Percentiles rank a stretch among this genome's conserved stretches.
These are phyloP conservation scores for Annulohypoxylon maeteangense DNA, from an alignment of 495 filamentous ascomycete genomes.

Conservation along the genomic window DNA sequence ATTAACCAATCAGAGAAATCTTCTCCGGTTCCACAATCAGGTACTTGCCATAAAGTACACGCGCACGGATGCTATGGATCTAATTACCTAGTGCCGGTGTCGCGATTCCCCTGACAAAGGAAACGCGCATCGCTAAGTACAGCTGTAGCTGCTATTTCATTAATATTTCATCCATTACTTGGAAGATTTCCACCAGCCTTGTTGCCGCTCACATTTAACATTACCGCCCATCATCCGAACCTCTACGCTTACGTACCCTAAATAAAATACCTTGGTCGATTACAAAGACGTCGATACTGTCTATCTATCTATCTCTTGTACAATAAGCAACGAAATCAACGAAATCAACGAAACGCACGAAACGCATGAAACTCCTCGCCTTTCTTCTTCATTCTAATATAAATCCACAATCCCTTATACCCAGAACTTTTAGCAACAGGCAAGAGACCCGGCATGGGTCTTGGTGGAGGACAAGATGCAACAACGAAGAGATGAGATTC, in stretches of 20 bases:
- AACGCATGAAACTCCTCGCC: no score
- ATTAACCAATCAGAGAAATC: neutral
- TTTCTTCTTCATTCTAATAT: no score
- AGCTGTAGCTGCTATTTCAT: neutral
- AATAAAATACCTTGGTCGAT: neutral
- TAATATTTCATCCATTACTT: neutral
- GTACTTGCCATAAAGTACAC: neutral
- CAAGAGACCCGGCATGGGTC: slow-evolving; percentile 51
- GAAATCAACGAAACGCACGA: neutral
- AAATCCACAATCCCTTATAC: no score
- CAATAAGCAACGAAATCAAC: no score
- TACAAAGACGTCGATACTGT: neutral
- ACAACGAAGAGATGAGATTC: slow-evolving; percentile 91
- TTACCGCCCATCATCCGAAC: neutral
- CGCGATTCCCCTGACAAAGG: slow-evolving; percentile 31
- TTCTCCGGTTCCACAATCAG: neutral
- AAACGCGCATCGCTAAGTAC: slow-evolving; percentile 36
- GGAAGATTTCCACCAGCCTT: neutral
- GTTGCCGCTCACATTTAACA: neutral
- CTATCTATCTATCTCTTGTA: no score
- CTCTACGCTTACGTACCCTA: neutral
- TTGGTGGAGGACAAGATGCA: slow-evolving; percentile 66
- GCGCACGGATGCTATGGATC: slow-evolving; percentile 28
- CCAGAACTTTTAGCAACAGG: neutral
- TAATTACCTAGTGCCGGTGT: no score